Evolutionary conservation across 306 rosid species (phyloP).

Genomic region (Bauhinia variegata): DNA sequence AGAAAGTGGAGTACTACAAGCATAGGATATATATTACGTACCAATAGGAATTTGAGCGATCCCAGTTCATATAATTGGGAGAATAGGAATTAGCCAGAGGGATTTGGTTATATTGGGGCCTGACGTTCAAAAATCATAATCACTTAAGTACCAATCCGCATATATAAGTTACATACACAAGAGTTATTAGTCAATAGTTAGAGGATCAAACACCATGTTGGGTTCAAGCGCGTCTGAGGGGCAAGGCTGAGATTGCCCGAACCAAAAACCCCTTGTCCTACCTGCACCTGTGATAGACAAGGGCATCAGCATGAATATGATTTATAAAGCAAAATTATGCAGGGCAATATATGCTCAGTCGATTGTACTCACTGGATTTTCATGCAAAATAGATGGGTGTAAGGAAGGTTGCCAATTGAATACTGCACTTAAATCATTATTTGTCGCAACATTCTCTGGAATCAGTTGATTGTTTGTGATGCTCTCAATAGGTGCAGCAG

Average conservation of each 20-base stretch:
- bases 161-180: not conserved
- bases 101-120: not conserved
- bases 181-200: too few species aligned
- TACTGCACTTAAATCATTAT: not conserved
- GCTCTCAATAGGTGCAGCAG: not conserved
- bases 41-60: not conserved
- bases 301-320: not conserved
- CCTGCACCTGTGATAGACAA: conserved; percentile 8
- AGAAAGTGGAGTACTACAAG: not conserved
- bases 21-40: conserved; percentile 22
- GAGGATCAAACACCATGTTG: conserved; percentile 4
- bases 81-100: not conserved
- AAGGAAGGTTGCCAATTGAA: not conserved
- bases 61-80: not conserved
- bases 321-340: not conserved
- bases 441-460: not conserved
- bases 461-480: not conserved
- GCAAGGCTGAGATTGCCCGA: not conserved
- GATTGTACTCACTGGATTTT: conserved; percentile 21
- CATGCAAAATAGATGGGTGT: not conserved
- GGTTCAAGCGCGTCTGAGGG: not conserved
- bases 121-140: conserved; percentile 7
- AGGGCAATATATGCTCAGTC: not conserved
- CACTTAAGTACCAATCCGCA: not conserved
- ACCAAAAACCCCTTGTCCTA: not conserved